phyloP scores from a whole-genome alignment of 345 rosid genomes.

The Hibiscus syriacus region DNA sequence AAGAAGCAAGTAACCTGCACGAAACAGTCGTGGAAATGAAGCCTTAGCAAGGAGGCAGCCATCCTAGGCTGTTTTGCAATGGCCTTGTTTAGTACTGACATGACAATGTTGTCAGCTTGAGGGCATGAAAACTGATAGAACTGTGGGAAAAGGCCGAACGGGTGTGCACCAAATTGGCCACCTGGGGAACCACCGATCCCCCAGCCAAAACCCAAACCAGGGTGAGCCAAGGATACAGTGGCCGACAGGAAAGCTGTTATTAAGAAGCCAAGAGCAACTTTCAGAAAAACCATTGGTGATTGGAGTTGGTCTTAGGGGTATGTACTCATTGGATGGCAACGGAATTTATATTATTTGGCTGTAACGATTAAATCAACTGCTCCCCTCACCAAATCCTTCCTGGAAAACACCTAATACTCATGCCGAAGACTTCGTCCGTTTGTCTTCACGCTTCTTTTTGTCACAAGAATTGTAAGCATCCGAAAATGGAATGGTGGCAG shows the following conservation, averaged over 20 bases:
- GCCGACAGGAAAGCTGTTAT: slow-evolving; percentile 30
- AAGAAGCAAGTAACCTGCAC: slow-evolving; percentile 52
- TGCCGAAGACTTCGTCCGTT: slow-evolving; percentile 28
- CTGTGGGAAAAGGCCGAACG: slow-evolving; percentile 45
- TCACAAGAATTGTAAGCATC: slow-evolving; percentile 1
- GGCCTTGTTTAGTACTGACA: slow-evolving; percentile 55
- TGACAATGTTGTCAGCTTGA: slow-evolving; percentile 64
- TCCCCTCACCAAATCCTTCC: slow-evolving; percentile 43
- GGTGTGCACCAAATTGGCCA: slow-evolving; percentile 21
- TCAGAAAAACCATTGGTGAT: slow-evolving; percentile 34
- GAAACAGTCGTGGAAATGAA: slow-evolving; percentile 95
- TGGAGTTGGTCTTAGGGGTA: neutral
- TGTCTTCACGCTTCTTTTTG: slow-evolving; percentile 12
- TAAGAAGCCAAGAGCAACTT: slow-evolving; percentile 22
- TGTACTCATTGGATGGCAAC: neutral
- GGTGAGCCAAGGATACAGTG: slow-evolving; percentile 39
- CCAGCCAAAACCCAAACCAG: slow-evolving; percentile 51
- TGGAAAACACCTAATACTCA: slow-evolving; percentile 14
- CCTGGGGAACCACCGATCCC: slow-evolving; percentile 32
- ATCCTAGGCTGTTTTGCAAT: slow-evolving; percentile 57
- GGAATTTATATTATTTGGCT: slow-evolving; percentile 17
- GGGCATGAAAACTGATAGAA: slow-evolving; percentile 78
- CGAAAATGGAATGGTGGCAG: slow-evolving; percentile 4
- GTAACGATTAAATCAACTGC: slow-evolving; percentile 33
- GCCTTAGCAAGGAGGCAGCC: slow-evolving; percentile 86